These are phyloP conservation scores for Aspergillus transmontanensis DNA, from an alignment of 2,329 filamentous ascomycete species.

Conservation along the genomic window DNA sequence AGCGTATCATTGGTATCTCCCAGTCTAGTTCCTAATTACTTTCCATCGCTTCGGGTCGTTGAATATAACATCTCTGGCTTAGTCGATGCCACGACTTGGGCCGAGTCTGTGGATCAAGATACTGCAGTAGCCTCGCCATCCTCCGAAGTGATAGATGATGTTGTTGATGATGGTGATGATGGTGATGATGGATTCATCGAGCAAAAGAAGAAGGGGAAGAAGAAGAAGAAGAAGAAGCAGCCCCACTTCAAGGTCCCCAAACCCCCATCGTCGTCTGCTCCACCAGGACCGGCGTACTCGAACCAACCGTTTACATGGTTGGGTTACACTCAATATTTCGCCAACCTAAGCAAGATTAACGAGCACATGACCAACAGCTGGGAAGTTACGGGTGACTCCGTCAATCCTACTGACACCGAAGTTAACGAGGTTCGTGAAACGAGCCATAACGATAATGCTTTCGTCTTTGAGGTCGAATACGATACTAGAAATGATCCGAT, in stretches of 20 bases:
- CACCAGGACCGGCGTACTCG: slow-evolving; percentile 87
- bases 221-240: slow-evolving; percentile 54
- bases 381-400: background rate
- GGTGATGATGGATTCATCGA: slow-evolving; percentile 27
- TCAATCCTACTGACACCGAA: slow-evolving; percentile 4
- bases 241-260: slow-evolving; percentile 68
- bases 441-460: slow-evolving; percentile 54
- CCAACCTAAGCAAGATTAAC: slow-evolving; percentile 90
- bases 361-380: slow-evolving; percentile 58
- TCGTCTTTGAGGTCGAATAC: slow-evolving; percentile 83
- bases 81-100: slow-evolving; percentile 53
- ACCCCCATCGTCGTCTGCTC: slow-evolving; percentile 69
- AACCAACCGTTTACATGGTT: slow-evolving; percentile 77
- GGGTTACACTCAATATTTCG: slow-evolving; percentile 87
- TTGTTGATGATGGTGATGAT: background rate
- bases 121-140: background rate
- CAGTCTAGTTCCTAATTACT: slow-evolving; percentile 90
- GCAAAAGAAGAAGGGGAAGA: slow-evolving; percentile 50
- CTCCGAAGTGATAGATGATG: slow-evolving; percentile 10
- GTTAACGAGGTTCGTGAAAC: slow-evolving; percentile 43
- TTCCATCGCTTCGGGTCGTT: slow-evolving; percentile 83
- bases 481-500: slow-evolving; percentile 74
- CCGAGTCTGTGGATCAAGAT: slow-evolving; percentile 13
- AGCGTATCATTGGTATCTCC: slow-evolving; percentile 78
- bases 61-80: slow-evolving; percentile 90